Conservation (phyloP, 495 filamentous ascomycete species). For the Neurospora pannonica region DNA sequence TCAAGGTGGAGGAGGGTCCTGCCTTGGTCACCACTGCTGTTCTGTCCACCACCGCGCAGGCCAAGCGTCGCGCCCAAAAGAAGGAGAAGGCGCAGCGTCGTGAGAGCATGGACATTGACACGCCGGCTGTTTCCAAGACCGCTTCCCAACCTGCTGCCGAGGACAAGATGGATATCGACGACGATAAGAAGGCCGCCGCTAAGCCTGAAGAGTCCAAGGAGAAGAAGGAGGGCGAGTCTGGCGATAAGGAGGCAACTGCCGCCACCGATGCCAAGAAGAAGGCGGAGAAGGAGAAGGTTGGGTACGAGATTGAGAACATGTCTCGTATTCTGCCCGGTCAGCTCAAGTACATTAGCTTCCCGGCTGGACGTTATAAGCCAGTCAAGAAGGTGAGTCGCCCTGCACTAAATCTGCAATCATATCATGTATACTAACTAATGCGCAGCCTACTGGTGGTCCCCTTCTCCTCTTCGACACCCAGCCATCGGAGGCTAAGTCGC, state of each 20-base stretch:
- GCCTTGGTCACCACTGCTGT: slow-evolving; percentile 94
- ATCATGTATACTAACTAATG: slow-evolving; percentile 32
- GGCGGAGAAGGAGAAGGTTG: slow-evolving; percentile 90
- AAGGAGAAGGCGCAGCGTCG: slow-evolving; percentile 60
- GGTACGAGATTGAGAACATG: slow-evolving; percentile 96
- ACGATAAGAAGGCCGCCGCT: slow-evolving; percentile 48
- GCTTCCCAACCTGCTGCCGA: slow-evolving; percentile 43
- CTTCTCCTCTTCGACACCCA: slow-evolving; percentile 81
- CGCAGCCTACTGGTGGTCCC: slow-evolving; percentile 84
- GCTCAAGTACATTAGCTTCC: slow-evolving; percentile 90
- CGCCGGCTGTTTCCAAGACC: slow-evolving; percentile 67
- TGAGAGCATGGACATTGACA: slow-evolving; percentile 86
- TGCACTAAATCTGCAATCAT: slow-evolving; percentile 2
- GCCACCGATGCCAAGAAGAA: slow-evolving; percentile 60
- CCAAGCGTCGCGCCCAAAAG: slow-evolving; percentile 82
- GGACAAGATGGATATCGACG: slow-evolving; percentile 89
- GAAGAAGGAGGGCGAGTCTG: slow-evolving; percentile 24
- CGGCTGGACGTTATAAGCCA: slow-evolving; percentile 77
- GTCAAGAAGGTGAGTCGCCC: slow-evolving; percentile 74
- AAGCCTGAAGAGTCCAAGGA: slow-evolving; percentile 53
- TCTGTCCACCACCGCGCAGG: slow-evolving; percentile 92
- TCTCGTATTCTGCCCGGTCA: slow-evolving; percentile 86
- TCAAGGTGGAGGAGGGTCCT: slow-evolving; percentile 85
- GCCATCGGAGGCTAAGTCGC: slow-evolving; percentile 64
- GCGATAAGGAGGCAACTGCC: slow-evolving; percentile 48